Evolutionary conservation across 2,329 filamentous ascomycete species (phyloP), one percentile per base, ranked within the genome.

Genomic region (Exophiala calicioides): DNA sequence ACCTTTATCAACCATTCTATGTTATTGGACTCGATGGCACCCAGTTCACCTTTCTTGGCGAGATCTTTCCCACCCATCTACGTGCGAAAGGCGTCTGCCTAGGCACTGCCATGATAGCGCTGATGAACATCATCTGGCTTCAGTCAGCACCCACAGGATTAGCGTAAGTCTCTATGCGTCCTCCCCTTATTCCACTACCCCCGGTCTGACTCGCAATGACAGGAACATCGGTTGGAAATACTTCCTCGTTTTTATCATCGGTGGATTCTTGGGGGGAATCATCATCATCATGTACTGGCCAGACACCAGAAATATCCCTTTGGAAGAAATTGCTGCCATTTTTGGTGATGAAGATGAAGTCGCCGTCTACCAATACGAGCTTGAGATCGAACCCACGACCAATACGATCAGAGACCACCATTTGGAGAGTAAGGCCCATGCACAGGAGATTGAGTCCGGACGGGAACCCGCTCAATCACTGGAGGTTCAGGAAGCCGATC

Each of bases 41-140:
- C 9, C 71, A 73, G 59, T 75, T 73, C 44, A 61, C 71, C n/a
- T 73, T 72, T 40, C 65, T 71, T 9, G 65, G 67, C 1, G 71
- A 74, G 55, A 72, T 74, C 9, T 73, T 72, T 56, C 72, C 69
- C 3, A 72, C 62, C 13, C 63, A 68, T 47, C 53, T 70, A 10
- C 63, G 68, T 3, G 60, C 62, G 5, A 56, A 56, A 20, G 53
- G 53, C 10, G 47, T 56, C 7, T 54, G 47, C 39, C 33, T 71
- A 23, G 65, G 68, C 1, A 57, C 71, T 24, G 56, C 58, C 10
- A 61, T 62, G 36, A 63, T 67, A 31, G 68, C 66, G 37, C 53
- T 65, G 6, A 62, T 64, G 29, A 63, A 62, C n/a, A 65, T 67
- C 30, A 61, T 70, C 13, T 62, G 62, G n/a, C 58, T 70, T 4